Base-by-base conservation (phyloP, 2,329 filamentous ascomycete species). In the Bisporella sp. region DNA sequence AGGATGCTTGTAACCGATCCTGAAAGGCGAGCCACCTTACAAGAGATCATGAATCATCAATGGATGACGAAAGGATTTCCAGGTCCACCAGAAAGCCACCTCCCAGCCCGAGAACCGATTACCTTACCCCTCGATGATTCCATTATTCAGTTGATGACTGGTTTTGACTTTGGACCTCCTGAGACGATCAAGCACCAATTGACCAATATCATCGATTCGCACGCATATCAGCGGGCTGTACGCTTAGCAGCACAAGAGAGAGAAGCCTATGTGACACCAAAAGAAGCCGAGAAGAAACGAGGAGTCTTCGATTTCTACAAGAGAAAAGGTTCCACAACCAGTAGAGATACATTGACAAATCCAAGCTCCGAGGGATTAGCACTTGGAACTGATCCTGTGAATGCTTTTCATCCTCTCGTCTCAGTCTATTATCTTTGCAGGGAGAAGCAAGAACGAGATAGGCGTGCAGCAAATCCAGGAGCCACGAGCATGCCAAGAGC, bases 291-390 rank as follows among this genome's bases (percentile, higher is more conserved):
- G 69, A 95, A 90, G 72, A 87, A 82, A 65, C 82, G 92, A 49
- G 87, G 89, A 7, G 92, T 96, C 57, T 96, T 97, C 60, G 92
- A 96, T 65, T 97, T 99, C 64, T 99, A 97, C 71, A 96, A 96
- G 70, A 79, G 93, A 58, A 81, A 91, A 52, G 96, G 91, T 65
- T 97, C 92, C 1, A 85, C 83, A 41, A 89, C 81, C 48, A 97
- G 93, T 68, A 82, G 88, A 57, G 93, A 97, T 64, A 96, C 90
- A 3, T 73, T 99, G 56, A 81, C 78, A 5, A 85, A 84, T 1
- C 85, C 88, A n/a, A 97, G 92, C 47, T 81, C 83, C 1, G 93
- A 99, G 66, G 87, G 86, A 4, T 75, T 97, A 13, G 83, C 89
- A 57, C 72, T 92, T 33, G 90, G 90, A 8, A 81, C 79, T 50